Base-by-base conservation (phyloP, 176 grass and related monocot genomes). In the Eleusine coracana region DNA sequence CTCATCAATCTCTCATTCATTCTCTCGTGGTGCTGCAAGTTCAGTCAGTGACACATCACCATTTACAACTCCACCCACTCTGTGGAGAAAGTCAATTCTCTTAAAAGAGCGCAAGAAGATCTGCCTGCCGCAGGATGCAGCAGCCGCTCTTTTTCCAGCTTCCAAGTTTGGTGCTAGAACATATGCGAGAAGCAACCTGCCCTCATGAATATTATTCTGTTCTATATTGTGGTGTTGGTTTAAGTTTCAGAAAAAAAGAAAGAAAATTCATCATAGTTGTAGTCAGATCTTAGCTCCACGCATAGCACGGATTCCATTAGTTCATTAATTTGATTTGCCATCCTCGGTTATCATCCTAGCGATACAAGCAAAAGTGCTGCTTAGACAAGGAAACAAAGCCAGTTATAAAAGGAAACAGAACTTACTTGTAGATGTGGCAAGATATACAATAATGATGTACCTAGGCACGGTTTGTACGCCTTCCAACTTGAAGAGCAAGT, bases 401-500 rank as follows among this genome's bases (percentile, higher is more conserved):
- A 44, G 82, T 66, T 78, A 72, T 7, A 23, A 12, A 46, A 29
- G 38, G 74, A 71, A 78, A 42, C 28, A 13, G 13, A 49, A 55
- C 76, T 58, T 44, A 72, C 73, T 52, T 63, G 23, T 34, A n/a
- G 28, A 67, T 76, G 27, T 37, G 64, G 39, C 71, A 29, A 81
- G 27, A 39, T 48, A 18, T 39, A 54, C 46, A 81, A 29, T 39
- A 75, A 18, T 61, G 63, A 25, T 21, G 48, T 48, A 55, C 27
- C 95, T 76, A 98, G 50, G 96, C 89, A 0, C 96, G 96, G 28
- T 95, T 98, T 38, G 96, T 99, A 7, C 96, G 93, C 75, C 89
- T 87, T 88, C 96, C 96, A 27, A 96, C 93, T 86, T 99, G 89
- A 83, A 96, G 93, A 27, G 96, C 93, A 7, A 99, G 91, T 49